These are phyloP conservation scores for Lactifluus hygrophoroides DNA, from an alignment of 768 basidiomycete species.

Conservation along the genomic window DNA sequence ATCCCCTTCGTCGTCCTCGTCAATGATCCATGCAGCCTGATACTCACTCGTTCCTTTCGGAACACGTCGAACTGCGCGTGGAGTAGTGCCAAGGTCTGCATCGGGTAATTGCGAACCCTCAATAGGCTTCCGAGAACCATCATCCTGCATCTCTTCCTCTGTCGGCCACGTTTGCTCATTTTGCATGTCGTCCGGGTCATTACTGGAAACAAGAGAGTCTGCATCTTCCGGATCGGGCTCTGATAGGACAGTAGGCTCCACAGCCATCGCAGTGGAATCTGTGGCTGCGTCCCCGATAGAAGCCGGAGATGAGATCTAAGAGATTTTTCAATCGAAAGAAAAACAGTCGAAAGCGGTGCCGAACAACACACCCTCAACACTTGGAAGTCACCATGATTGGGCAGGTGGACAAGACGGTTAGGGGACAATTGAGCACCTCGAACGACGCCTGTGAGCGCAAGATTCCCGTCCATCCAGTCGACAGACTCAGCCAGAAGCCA, in stretches of 20 bases:
- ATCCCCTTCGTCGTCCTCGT: conserved; percentile 50
- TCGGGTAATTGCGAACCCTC: conserved; percentile 43
- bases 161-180: conserved; percentile 99
- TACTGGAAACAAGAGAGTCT: conserved; percentile 81
- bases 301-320: conserved; percentile 65
- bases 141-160: conserved; percentile 82
- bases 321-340: neutral
- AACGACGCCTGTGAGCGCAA: conserved; percentile 77
- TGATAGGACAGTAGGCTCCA: conserved; percentile 57
- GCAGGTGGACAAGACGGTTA: conserved; percentile 80
- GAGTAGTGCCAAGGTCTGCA: conserved; percentile 64
- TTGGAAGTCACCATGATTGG: conserved; percentile 83
- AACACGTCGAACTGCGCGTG: conserved; percentile 68
- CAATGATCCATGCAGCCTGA: conserved; percentile 94
- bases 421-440: conserved; percentile 73
- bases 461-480: conserved; percentile 51
- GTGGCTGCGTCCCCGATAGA: conserved; percentile 33
- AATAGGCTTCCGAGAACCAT: conserved; percentile 22
- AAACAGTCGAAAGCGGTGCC: neutral
- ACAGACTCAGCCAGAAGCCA: conserved; percentile 68
- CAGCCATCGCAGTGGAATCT: conserved; percentile 47
- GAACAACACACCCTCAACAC: conserved; percentile 54
- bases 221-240: conserved; percentile 56
- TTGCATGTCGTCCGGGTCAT: conserved; percentile 79
- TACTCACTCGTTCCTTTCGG: conserved; percentile 97